Evolutionary conservation across 768 basidiomycete species (phyloP), one percentile per base, ranked within the genome.

Genomic region (Dictyophora rubrovolvata): DNA sequence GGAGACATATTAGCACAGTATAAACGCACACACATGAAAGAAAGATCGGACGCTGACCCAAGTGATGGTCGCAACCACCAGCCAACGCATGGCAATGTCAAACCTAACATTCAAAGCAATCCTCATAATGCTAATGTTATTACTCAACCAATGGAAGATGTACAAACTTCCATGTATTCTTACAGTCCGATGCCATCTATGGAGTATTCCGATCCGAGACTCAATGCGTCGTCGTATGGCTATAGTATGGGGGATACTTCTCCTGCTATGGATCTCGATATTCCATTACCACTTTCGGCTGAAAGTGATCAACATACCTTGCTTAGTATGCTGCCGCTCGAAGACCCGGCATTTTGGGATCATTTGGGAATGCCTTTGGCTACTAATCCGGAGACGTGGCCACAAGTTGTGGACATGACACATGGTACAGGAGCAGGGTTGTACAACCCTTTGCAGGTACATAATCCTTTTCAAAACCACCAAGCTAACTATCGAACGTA

Each of bases 1-100:
- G 81, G 84, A 0, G 77, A 83, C n/a, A 73, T 90, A 23, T 73
- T 91, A 18, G 79, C 81, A 33, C 79, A 79, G 57, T 60, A 63
- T 37, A 64, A 61, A 21, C 14, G 14, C 9, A 21, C 49, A 6
- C 10, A 34, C n/a, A n/a, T 12, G 48, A 50, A 49, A 47, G 1
- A 34, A n/a, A 22, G 16, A 21, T 47, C 49, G 12, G 42, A 22
- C 48, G 4, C 49, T 11, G 8, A 48, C 20, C 36, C 7, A 8
- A 21, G 20, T n/a, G 28, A 7, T 16, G 22, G n/a, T n/a, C n/a
- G n/a, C n/a, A n/a, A n/a, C n/a, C n/a, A n/a, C n/a, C n/a, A n/a
- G n/a, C n/a, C n/a, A n/a, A n/a, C n/a, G n/a, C n/a, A n/a, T n/a
- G n/a, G n/a, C n/a, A n/a, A n/a, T n/a, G n/a, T n/a, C n/a, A n/a